Evolutionary conservation across 2,329 filamentous ascomycete genomes (phyloP).

Genomic region (Trichoderma sp.): DNA sequence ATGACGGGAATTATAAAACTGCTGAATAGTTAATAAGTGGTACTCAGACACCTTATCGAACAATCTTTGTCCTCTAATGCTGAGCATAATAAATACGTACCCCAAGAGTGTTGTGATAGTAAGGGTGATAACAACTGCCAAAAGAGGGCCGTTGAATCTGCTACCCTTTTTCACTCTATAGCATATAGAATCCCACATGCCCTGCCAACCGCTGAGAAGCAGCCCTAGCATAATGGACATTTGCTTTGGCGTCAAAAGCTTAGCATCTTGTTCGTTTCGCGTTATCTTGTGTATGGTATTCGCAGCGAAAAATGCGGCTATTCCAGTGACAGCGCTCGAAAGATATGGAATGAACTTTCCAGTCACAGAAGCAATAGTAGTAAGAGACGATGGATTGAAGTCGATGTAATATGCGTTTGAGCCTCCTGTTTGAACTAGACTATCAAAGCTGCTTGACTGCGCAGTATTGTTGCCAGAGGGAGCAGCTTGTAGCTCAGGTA

Average conservation of each 20-base stretch:
- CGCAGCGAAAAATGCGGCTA: slow-evolving; percentile 4
- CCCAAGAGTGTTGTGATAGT: background rate
- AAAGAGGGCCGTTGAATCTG: background rate
- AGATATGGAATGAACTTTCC: slow-evolving; percentile 3
- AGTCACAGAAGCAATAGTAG: background rate
- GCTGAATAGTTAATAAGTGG: background rate
- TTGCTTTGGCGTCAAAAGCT: slow-evolving; percentile 11
- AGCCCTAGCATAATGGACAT: background rate
- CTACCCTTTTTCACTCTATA: background rate
- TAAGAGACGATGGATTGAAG: slow-evolving; percentile 7
- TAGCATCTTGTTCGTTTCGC: background rate
- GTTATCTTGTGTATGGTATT: background rate
- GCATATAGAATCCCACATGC: background rate
- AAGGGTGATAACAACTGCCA: background rate
- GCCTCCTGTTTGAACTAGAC: background rate
- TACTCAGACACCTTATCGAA: background rate
- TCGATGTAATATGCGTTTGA: background rate
- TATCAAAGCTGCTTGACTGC: background rate
- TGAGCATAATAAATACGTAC: background rate
- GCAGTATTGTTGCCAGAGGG: background rate
- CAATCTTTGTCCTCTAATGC: background rate
- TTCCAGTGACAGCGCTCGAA: background rate
- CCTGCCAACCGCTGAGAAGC: background rate
- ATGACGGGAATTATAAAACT: background rate
- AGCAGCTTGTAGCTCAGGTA: background rate